Evolutionary conservation across 2,329 filamentous ascomycete genomes (phyloP), one percentile per base, ranked within the genome.

Genomic region (Aureobasidium sp.): DNA sequence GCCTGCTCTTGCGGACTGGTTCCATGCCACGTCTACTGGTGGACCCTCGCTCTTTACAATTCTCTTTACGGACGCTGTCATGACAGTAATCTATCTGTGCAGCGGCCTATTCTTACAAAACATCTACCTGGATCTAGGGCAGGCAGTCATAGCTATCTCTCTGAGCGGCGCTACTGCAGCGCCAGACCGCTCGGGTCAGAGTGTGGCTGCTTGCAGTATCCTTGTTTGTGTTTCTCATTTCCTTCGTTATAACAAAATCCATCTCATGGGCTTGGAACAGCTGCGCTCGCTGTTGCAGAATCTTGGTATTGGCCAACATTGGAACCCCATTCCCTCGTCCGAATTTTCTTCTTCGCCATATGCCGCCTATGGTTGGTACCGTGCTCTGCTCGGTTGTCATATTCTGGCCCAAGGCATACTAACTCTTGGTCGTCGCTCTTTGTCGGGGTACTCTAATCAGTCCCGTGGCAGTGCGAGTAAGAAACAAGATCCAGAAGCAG

Each of bases 91-190:
- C 68, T 81, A 97, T 68, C 79, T 93, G 66, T 43, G 57, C 32
- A 64, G 64, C 51, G 47, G 59, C 26, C 80, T 94, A 65, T 67
- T 66, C 41, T 84, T 93, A 66, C 92, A 96, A 73, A 90, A 90
- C 71, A 87, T 95, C 71, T 88, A 93, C 63, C 81, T 97, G 68
- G 92, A 97, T 72, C 82, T 96, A 59, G 91, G 92, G 64, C 93
- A 97, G 75, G 90, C 93, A 63, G 91, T 96, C 71, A 95, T 97
- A 71, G 92, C 92, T 63, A 86, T 96, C 63, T 95, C 92, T 0
- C 79, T 97, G 12, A 92, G 92, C 65, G 92, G 92, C 64, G 91
- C 91, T 63, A 88, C 86, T 8, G 86, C 83, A 66, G 84, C 85
- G 8, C 83, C 82, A 67, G 84, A 87, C 64, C 86, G 87, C 57